These are phyloP conservation scores for Mortierella claussenii DNA, from an alignment of 192 early-diverging fungal genomes.

Conservation along the genomic window DNA sequence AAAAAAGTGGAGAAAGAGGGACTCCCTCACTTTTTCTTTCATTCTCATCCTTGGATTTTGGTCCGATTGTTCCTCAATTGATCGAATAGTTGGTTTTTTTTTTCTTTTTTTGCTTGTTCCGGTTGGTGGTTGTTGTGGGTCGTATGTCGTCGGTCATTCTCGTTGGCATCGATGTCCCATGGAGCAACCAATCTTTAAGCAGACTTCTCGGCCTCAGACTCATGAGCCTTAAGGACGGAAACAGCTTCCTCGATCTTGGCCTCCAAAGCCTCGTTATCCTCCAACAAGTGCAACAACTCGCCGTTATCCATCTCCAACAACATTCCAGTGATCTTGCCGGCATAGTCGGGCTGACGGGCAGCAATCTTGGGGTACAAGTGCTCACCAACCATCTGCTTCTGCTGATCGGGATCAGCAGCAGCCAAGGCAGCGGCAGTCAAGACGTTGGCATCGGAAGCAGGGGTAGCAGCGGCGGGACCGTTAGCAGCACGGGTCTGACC, in stretches of 20 bases:
- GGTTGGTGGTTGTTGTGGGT: no score
- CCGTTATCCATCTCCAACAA: conserved; percentile 97
- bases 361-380: conserved; percentile 90
- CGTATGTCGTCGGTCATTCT: no score
- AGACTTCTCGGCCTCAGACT: conserved; percentile 41
- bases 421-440: conserved; percentile 86
- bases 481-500: conserved; percentile 50
- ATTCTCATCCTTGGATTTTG: conserved; percentile 19
- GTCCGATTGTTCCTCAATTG: neutral
- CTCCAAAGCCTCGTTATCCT: conserved; percentile 71
- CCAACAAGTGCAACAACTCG: conserved; percentile 91
- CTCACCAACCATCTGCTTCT: conserved; percentile 98
- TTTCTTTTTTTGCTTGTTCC: no score
- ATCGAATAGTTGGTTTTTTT: no score
- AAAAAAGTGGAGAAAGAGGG: conserved; percentile 5
- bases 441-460: conserved; percentile 51
- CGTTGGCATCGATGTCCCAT: no score
- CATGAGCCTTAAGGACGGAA: conserved; percentile 45
- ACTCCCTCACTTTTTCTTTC: conserved; percentile 9
- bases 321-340: conserved; percentile 99
- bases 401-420: conserved; percentile 81
- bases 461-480: conserved; percentile 47
- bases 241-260: conserved; percentile 53
- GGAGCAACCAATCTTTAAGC: no score
- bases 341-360: conserved; percentile 73